phyloP scores from a whole-genome alignment of 2,329 filamentous ascomycete genomes.

The Clonostachys rhizophaga region DNA sequence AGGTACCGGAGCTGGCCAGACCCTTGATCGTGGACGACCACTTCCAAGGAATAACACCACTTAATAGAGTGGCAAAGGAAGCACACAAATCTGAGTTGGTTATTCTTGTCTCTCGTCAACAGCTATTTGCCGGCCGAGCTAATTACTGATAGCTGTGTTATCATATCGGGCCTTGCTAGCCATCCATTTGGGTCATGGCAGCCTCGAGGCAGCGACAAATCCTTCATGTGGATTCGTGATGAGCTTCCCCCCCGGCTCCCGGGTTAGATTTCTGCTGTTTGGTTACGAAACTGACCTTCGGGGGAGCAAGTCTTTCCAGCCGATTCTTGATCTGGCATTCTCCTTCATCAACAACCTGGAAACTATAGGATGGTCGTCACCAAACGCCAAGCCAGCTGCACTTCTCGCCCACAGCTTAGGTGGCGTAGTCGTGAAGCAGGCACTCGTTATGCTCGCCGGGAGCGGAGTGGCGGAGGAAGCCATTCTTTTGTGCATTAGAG shows the following conservation, averaged over 20 bases:
- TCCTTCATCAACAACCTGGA: neutral
- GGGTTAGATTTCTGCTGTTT: neutral
- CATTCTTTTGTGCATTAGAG: neutral
- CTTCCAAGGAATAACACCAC: neutral
- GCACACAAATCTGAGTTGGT: too few species aligned
- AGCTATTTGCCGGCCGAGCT: too few species aligned
- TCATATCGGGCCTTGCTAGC: neutral
- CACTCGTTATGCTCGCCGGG: neutral
- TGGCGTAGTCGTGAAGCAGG: neutral
- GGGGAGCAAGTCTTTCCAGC: neutral
- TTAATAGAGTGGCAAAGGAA: neutral
- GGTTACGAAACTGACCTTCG: neutral
- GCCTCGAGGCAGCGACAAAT: neutral
- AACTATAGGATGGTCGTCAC: neutral
- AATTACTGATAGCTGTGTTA: neutral
- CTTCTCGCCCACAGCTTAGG: constrained; percentile 1
- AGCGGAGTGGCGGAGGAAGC: neutral
- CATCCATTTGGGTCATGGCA: neutral
- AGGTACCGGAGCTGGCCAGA: too few species aligned
- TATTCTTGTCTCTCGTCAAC: too few species aligned
- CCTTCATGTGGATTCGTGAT: neutral
- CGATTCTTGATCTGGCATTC: neutral
- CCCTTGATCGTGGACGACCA: neutral
- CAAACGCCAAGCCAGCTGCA: neutral
- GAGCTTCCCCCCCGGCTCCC: neutral